A percentile compares a stretch with the other conserved stretches of the same genome.
phyloP scores from a whole-genome alignment of 176 grass and related monocot species.

The Oryza punctata region DNA sequence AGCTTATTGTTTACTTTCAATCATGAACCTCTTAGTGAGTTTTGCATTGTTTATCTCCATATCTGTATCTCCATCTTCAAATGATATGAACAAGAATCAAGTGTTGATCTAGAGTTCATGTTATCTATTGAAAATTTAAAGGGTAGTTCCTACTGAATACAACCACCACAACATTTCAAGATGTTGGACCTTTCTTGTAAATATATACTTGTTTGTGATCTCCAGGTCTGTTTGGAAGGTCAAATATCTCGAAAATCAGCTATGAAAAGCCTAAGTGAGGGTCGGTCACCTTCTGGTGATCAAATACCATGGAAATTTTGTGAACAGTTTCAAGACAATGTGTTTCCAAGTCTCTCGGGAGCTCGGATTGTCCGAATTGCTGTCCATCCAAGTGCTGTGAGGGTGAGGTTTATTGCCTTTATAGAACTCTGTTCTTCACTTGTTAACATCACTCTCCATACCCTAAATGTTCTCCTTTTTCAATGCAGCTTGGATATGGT shows the following conservation, averaged over 20 bases:
- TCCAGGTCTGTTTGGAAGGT: conserved; percentile 96
- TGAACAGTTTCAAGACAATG: conserved; percentile 93
- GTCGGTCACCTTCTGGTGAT: conserved; percentile 78
- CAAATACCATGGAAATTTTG: conserved; percentile 99
- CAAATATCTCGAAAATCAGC: conserved; percentile 91
- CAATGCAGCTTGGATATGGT: conserved; percentile 81
- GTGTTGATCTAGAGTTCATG: background rate
- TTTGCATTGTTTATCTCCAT: conserved; percentile 14
- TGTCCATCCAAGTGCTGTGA: conserved; percentile 91
- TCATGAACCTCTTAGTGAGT: background rate
- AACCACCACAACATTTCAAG: background rate
- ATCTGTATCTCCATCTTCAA: background rate
- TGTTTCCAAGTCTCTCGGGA: conserved; percentile 94
- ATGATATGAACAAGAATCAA: background rate
- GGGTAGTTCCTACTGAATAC: background rate
- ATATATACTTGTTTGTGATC: conserved; percentile 19
- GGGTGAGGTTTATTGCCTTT: conserved; percentile 47
- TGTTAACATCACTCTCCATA: conserved; percentile 5
- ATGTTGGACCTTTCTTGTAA: background rate
- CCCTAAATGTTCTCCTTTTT: conserved; percentile 3
- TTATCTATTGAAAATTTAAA: background rate
- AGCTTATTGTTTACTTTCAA: too few species aligned
- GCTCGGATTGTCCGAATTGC: conserved; percentile 93
- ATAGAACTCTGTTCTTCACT: background rate
- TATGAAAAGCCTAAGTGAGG: conserved; percentile 84